Evolutionary conservation across 2,329 filamentous ascomycete genomes (phyloP).

Genomic region (Aspergillus puulaauensis): DNA sequence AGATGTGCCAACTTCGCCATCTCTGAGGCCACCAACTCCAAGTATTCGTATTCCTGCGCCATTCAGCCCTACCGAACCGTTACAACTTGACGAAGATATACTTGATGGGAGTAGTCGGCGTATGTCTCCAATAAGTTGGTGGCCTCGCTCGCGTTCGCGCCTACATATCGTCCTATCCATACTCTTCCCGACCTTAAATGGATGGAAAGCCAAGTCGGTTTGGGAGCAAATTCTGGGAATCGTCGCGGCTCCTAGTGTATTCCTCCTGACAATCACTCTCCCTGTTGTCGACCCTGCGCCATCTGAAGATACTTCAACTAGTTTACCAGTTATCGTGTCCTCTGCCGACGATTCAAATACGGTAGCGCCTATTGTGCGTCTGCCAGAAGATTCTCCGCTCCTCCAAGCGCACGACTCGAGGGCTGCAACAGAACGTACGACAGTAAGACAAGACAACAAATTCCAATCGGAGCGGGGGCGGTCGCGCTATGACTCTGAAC

Average conservation of each 20-base stretch:
- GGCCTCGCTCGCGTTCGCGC: slow-evolving; percentile 75
- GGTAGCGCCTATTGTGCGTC: slow-evolving; percentile 27
- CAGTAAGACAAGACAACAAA: slow-evolving; percentile 16
- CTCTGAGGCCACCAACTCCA: slow-evolving; percentile 54
- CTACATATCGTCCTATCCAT: slow-evolving; percentile 68
- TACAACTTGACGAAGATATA: slow-evolving; percentile 32
- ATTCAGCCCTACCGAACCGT: slow-evolving; percentile 39
- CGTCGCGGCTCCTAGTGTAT: slow-evolving; percentile 84
- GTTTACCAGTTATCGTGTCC: slow-evolving; percentile 28
- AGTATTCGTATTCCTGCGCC: slow-evolving; percentile 57
- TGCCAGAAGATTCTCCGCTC: slow-evolving; percentile 39
- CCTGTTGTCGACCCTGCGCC: slow-evolving; percentile 78
- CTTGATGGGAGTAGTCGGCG: slow-evolving; percentile 39
- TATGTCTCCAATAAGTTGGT: slow-evolving; percentile 63
- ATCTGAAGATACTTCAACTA: slow-evolving; percentile 49
- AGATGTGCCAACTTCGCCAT: slow-evolving; percentile 54
- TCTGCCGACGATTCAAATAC: slow-evolving; percentile 19
- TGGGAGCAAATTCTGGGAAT: slow-evolving; percentile 81
- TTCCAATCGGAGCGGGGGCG: slow-evolving; percentile 16
- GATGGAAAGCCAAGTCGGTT: slow-evolving; percentile 78
- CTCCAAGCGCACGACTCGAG: slow-evolving; percentile 22
- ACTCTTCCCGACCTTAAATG: slow-evolving; percentile 82
- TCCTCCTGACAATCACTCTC: slow-evolving; percentile 83
- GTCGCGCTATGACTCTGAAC: slow-evolving; percentile 40
- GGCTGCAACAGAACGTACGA: slow-evolving; percentile 7